These are phyloP conservation scores for Fusarium drepaniforme DNA, from an alignment of 2,329 filamentous ascomycete species.

Conservation along the genomic window DNA sequence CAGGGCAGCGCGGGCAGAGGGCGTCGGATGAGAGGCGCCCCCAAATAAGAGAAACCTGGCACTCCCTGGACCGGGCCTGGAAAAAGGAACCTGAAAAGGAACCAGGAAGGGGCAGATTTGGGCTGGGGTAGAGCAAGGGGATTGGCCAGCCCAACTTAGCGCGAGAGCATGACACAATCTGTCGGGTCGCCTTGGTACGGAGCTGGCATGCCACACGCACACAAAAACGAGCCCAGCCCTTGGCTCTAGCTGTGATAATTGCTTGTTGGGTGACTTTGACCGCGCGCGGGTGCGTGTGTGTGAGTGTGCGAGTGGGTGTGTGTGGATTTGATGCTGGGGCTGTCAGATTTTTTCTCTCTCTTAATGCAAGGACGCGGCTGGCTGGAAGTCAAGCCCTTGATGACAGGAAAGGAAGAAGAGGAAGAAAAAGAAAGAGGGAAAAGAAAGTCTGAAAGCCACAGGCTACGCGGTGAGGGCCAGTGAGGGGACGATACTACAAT, in stretches of 20 bases:
- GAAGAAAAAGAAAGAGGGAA: slow-evolving; percentile 12
- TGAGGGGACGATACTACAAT: slow-evolving; percentile 5
- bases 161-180: slow-evolving; percentile 50
- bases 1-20: not conserved
- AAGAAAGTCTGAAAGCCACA: slow-evolving; percentile 1
- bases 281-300: not conserved
- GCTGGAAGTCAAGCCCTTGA: not conserved
- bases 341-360: slow-evolving; percentile 2
- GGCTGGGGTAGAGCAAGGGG: slow-evolving; percentile 44
- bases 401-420: not conserved
- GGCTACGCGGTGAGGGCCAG: not conserved
- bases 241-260: not conserved
- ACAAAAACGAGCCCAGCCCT: not conserved
- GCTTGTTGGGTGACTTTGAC: slow-evolving; percentile 4
- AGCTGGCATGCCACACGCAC: slow-evolving; percentile 17
- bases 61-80: slow-evolving; percentile 22
- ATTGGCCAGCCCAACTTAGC: slow-evolving; percentile 44
- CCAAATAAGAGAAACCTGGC: slow-evolving; percentile 36
- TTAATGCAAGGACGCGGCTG: not conserved
- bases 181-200: slow-evolving; percentile 45
- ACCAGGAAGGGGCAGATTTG: slow-evolving; percentile 42
- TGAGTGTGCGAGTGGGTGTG: slow-evolving; percentile 12
- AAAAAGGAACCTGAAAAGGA: slow-evolving; percentile 39
- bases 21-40: slow-evolving; percentile 26
- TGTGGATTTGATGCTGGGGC: slow-evolving; percentile 7